Percentiles rank a stretch among this genome's conserved stretches.
These are phyloP conservation scores for Cryptococcus sp. DNA, from an alignment of 1,284 basidiomycete species.

Conservation along the genomic window DNA sequence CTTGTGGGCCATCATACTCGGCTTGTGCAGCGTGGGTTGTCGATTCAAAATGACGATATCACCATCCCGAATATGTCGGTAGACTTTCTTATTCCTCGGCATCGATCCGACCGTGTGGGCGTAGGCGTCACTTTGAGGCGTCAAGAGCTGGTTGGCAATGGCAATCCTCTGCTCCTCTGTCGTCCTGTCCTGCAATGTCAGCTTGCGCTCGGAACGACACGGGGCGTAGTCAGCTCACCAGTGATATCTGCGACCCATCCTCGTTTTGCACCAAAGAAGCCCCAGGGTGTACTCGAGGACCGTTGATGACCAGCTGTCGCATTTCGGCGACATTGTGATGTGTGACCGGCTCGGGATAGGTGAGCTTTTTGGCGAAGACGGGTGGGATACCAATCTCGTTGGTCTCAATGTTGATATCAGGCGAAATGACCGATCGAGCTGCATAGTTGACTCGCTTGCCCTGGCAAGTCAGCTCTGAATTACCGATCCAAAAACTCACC, in stretches of 20 bases:
- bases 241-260: conserved; percentile 76
- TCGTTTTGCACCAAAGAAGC: conserved; percentile 93
- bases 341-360: conserved; percentile 96
- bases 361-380: conserved; percentile 93
- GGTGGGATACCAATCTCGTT: conserved; percentile 98
- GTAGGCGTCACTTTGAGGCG: conserved; percentile 71
- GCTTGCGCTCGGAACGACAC: background rate
- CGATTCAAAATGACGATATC: conserved; percentile 96
- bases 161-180: conserved; percentile 84
- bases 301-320: conserved; percentile 86
- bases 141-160: conserved; percentile 93
- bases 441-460: conserved; percentile 99
- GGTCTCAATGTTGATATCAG: conserved; percentile 98
- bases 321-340: conserved; percentile 83
- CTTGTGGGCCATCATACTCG: conserved; percentile 99
- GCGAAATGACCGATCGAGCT: conserved; percentile 97
- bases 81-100: conserved; percentile 92
- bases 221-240: conserved; percentile 52
- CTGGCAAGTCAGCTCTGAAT: conserved; percentile 46
- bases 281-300: conserved; percentile 84
- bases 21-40: conserved; percentile 97
- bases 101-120: conserved; percentile 55
- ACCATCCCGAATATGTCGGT: conserved; percentile 89
- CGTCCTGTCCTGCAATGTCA: conserved; percentile 63
- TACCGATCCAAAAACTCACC: conserved; percentile 52